Evolutionary conservation across 2,329 filamentous ascomycete genomes (phyloP), one percentile per base, ranked within the genome.

Genomic region (Dactylellina cionopaga): DNA sequence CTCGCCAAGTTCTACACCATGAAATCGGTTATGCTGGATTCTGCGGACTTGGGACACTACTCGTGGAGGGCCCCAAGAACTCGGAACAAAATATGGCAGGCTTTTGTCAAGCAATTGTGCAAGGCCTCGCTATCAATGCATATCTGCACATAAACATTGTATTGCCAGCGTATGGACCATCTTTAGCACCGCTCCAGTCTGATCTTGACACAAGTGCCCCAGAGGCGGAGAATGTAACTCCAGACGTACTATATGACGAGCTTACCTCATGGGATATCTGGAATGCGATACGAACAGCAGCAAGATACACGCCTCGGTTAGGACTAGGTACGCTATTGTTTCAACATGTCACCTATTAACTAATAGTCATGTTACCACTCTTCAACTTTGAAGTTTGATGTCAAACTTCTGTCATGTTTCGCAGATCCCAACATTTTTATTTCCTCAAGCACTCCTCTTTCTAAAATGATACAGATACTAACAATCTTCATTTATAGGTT

Each of bases 21-120:
- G 95, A 99, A 80, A 86, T 98, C 49, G 91, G 92, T 51, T 99
- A 97, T 81, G 95, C 96, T 75, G 93, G 92, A 74, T 99, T 98
- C 81, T 97, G 92, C 78, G 96, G 96, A 33, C 86, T 95, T 49
- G 88, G 89, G 63, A 96, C 90, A 80, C 85, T 98, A 68, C 83
- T 98, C 54, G 84, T 99, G 27, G 88, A 90, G 1, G 92, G 92
- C 0, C 95, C 95, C 2, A 86, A 86, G 75, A 82, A 87, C 11
- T 86, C 89, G 75, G 84, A 87, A 65, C 84, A 85, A 65, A 84
- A 83, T 41, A 76, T 86, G 84, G 78, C 89, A 0, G 91, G 92
- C 77, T 99, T 92, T 83, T 91, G 91, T 31, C 89, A 93, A 59
- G 90, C 92, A 1, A 86, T 99, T 27, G 88, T 91, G 75, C 92